Conservation (phyloP, 2,329 filamentous ascomycete species). For the Colletotrichum australisinense region DNA sequence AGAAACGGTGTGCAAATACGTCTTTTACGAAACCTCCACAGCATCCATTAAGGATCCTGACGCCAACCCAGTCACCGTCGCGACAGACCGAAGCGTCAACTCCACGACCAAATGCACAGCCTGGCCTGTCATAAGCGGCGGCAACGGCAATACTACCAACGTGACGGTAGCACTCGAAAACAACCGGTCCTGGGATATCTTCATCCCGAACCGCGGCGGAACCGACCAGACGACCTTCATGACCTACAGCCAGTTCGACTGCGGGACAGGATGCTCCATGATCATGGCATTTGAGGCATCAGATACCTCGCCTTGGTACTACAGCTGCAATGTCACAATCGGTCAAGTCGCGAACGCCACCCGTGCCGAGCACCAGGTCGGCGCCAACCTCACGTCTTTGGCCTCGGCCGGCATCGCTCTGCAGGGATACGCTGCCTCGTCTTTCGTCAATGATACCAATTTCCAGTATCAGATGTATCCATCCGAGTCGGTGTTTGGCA, state of each 20-base stretch:
- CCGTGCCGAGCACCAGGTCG: conserved; percentile 49
- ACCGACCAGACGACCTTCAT: conserved; percentile 51
- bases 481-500: conserved; percentile 51
- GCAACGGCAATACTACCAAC: conserved; percentile 41
- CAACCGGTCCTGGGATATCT: conserved; percentile 17
- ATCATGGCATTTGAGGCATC: conserved; percentile 53
- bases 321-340: conserved; percentile 52
- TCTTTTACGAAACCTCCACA: conserved; percentile 49
- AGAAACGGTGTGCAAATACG: conserved; percentile 42
- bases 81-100: conserved; percentile 47
- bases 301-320: conserved; percentile 50
- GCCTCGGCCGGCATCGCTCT: conserved; percentile 53
- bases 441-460: conserved; percentile 37
- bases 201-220: conserved; percentile 43
- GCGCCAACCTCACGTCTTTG: conserved; percentile 46
- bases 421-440: conserved; percentile 48
- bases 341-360: conserved; percentile 47
- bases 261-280: conserved; percentile 41
- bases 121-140: conserved; percentile 45
- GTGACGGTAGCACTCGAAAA: conserved; percentile 43
- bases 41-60: conserved; percentile 20
- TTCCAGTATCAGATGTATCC: conserved; percentile 55
- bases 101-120: conserved; percentile 44
- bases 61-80: conserved; percentile 39
- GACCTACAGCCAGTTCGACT: conserved; percentile 41